Evolutionary conservation across 345 rosid species (phyloP).

Genomic region (Triadica sebifera): DNA sequence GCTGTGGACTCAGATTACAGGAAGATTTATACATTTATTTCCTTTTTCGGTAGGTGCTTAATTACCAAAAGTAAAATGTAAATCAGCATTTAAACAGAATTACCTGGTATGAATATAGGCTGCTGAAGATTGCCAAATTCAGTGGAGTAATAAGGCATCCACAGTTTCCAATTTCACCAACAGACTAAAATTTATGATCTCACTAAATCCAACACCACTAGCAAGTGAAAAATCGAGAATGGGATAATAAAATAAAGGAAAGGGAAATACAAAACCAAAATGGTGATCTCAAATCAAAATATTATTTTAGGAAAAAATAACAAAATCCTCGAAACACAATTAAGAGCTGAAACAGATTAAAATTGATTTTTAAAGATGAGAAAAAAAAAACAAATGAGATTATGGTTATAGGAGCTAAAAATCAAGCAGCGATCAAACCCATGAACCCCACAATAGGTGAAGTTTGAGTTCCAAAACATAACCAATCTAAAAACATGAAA

Average conservation of each 20-base stretch:
- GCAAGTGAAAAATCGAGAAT: background rate
- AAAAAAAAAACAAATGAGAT: background rate
- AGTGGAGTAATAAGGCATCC: slow-evolving; percentile 11
- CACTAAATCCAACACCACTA: background rate
- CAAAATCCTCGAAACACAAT: background rate
- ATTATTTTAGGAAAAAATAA: background rate
- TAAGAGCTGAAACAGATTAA: background rate
- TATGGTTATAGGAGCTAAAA: background rate
- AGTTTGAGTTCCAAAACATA: background rate
- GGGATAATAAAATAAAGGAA: background rate
- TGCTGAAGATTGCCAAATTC: slow-evolving; percentile 11
- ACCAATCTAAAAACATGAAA: slow-evolving; percentile 2
- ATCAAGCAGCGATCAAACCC: background rate
- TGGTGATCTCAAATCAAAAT: background rate
- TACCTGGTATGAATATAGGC: slow-evolving; percentile 13
- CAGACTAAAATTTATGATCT: slow-evolving; percentile 2
- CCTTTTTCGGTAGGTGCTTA: no score
- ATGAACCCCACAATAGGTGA: background rate
- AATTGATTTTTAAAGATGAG: no score
- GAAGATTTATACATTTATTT: background rate
- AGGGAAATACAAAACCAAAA: background rate
- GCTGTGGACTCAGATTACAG: background rate
- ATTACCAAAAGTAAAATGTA: background rate
- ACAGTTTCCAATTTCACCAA: background rate
- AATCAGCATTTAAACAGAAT: background rate